Percentiles rank a stretch among this genome's conserved stretches.
These are phyloP conservation scores for Fusarium zealandicum DNA, from an alignment of 2,329 filamentous ascomycete genomes.

Conservation along the genomic window DNA sequence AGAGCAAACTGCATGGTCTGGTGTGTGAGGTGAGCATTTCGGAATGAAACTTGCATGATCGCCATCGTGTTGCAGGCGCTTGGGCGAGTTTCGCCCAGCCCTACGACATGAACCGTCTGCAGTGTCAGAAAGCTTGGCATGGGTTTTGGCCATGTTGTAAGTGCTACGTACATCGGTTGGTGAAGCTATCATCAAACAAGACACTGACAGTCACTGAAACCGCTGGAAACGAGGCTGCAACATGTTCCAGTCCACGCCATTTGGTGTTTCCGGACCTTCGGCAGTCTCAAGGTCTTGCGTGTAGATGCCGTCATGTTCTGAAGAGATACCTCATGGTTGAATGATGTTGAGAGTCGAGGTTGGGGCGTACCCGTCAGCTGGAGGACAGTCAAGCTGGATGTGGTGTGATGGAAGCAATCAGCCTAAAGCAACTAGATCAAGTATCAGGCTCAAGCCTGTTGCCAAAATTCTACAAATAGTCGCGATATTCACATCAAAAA, in stretches of 20 bases:
- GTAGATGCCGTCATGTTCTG: background rate
- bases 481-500: background rate
- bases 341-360: conserved; percentile 1
- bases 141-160: conserved; percentile 1
- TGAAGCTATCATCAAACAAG: background rate
- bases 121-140: conserved; percentile 18
- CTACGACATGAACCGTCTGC: conserved; percentile 18
- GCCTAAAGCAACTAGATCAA: background rate
- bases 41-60: conserved; percentile 22
- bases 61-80: conserved; percentile 20
- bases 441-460: background rate
- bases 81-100: conserved; percentile 7
- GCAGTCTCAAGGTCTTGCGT: conserved; percentile 3
- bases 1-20: background rate
- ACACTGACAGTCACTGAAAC: background rate
- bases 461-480: background rate
- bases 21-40: background rate
- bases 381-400: background rate
- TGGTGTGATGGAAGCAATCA: background rate
- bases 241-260: background rate
- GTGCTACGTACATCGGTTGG: conserved; percentile 10
- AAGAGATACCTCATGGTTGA: background rate
- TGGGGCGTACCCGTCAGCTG: conserved; percentile 1
- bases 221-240: background rate
- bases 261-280: background rate